Base-by-base conservation (phyloP, 1,284 basidiomycete species). In the Ustilago esculenta region DNA sequence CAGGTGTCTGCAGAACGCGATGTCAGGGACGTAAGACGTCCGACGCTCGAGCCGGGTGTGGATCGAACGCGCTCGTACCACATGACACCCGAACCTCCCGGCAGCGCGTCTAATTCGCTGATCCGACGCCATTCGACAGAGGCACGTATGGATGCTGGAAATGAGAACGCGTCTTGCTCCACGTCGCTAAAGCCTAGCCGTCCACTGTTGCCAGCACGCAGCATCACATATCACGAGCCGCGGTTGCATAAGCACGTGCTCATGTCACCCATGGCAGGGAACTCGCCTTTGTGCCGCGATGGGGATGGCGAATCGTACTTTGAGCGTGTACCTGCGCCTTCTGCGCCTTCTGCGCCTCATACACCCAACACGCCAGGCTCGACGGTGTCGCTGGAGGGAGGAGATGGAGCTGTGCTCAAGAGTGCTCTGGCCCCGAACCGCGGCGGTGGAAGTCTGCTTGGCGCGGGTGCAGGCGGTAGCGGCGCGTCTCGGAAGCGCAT, bases 401-500 rank as follows among this genome's bases (percentile, higher is more conserved):
- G 84, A 41, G 85, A 85, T 10, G 85, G 85, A 1, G 83, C 83
- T 3, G 84, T 86, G 76, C 77, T 85, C 29, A 84, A 83, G 51
- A 81, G 82, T 11, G 83, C 83, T 4, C 68, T 84, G 6, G 52
- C 36, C 2, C 43, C 65, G 36, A 44, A 32, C 18, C 50, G 57
- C 5, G 35, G 56, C 17, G 42, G 50, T 14, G 34, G 49, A 24
- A 51, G 47, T 20, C 11, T 54, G 50, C 46, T 49, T 3, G 27
- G 45, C 4, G 27, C 37, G 18, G 39, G 52, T 15, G 15, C 42
- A 2, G 45, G 51, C 15, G 52, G 58, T 10, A 73, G 60, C 20
- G 44, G 67, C 36, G 59, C 52, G 5, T 43, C 48, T 15, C 49
- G 53, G 2, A 66, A 65, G 41, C 49, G 68, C 30, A 53, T 72